Evolutionary conservation across 148 eudicot genomes (phyloP), one percentile per base, ranked within the genome.

Genomic region (Nepenthes gracilis): DNA sequence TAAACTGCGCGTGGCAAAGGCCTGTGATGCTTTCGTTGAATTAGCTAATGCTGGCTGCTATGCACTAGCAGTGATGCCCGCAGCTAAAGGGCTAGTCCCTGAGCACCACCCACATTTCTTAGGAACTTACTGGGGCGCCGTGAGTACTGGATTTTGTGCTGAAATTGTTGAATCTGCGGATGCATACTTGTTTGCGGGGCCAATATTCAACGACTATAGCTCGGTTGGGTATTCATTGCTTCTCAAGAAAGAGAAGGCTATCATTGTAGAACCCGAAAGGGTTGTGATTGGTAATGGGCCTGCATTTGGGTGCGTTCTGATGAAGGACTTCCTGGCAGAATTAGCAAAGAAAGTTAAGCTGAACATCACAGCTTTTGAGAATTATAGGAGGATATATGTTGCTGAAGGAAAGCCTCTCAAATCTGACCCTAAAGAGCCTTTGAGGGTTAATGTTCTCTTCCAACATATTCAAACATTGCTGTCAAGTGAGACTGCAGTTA

Each of bases 111-210:
- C 84, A 9, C 88, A 69, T 56, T 83, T 86, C 71, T 78, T 83
- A 2, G 93, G 93, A 11, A 86, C 88, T 0, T 86, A 83, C 43
- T 86, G 93, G 93, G 93, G 93, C 3, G 93, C 93, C 1, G 82
- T 83, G 37, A 83, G 93, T 70, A 86, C 93, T 0, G 76, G 84
- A 1, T 86, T 86, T 54, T 86, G 93, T 59, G 82, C 88, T 1
- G 93, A 86, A 57, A 86, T 86, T 40, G 88, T 86, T 32, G 93
- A 86, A 55, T 86, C 93, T 1, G 93, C 93, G 5, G 93, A 86
- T 61, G 93, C 88, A 6, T 86, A 86, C 69, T 2, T 86, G 5
- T 86, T 86, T 55, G 88, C 93, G 9, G 93, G 93, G 1, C 93
- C 93, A 6, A 83, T 83, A 9, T 86, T 86, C 72, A 86, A 83